These are phyloP conservation scores for Talaromyces sp. DNA, from an alignment of 2,329 filamentous ascomycete genomes.

Conservation along the genomic window DNA sequence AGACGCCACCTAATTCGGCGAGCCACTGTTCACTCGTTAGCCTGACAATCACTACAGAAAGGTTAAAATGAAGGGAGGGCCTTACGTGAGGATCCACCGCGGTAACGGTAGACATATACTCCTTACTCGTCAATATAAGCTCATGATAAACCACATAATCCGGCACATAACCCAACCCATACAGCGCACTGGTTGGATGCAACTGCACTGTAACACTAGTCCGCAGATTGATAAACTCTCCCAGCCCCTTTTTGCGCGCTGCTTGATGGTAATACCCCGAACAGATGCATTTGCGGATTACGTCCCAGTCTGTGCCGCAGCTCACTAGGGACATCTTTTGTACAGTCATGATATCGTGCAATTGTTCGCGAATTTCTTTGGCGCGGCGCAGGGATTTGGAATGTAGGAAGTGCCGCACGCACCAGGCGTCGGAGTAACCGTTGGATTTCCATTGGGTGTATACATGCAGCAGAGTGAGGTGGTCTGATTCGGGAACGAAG, in stretches of 20 bases:
- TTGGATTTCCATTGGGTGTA: constrained; percentile 95
- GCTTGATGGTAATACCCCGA: constrained; percentile 98
- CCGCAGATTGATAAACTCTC: constrained; percentile 94
- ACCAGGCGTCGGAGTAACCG: constrained; percentile 87
- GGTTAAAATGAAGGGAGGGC: constrained; percentile 1
- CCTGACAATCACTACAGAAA: not conserved
- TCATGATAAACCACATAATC: constrained; percentile 99
- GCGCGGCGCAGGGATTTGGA: constrained; percentile 88
- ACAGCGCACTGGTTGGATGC: constrained; percentile 89
- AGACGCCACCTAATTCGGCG: constrained; percentile 91
- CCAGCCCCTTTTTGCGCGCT: constrained; percentile 90
- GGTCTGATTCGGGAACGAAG: constrained; percentile 96
- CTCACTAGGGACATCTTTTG: constrained; percentile 84
- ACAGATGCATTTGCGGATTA: constrained; percentile 94
- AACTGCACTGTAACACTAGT: constrained; percentile 92
- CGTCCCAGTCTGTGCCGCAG: constrained; percentile 95
- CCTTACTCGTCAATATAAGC: constrained; percentile 90
- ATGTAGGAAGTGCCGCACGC: constrained; percentile 87
- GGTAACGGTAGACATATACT: constrained; percentile 97
- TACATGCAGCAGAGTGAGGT: constrained; percentile 91
- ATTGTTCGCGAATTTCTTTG: constrained; percentile 90
- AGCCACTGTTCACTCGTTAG: constrained; percentile 61
- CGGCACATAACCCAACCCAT: constrained; percentile 86
- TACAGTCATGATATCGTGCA: constrained; percentile 88
- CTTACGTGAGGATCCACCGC: constrained; percentile 79